These are phyloP conservation scores for Eucalyptus globulus DNA, from an alignment of 345 rosid genomes.

Conservation along the genomic window DNA sequence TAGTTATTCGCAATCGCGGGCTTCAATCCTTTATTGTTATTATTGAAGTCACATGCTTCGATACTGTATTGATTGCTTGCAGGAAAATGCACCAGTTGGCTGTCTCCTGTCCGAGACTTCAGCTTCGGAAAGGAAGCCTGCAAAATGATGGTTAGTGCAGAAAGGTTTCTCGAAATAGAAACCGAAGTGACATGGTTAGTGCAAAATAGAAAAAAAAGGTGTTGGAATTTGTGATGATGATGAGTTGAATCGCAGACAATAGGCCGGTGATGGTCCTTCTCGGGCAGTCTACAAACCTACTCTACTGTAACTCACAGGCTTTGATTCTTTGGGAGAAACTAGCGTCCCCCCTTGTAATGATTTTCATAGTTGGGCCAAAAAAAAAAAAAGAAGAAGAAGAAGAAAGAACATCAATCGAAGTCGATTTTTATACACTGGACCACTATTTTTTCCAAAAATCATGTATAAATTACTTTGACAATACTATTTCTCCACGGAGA, in stretches of 20 bases:
- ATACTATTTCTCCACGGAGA: background rate
- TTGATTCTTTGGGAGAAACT: background rate
- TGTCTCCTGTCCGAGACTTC: background rate
- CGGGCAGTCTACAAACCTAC: background rate
- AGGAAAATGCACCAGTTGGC: background rate
- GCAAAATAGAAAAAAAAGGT: background rate
- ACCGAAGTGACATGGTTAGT: background rate
- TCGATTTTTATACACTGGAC: background rate
- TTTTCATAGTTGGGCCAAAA: background rate
- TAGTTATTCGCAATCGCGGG: background rate
- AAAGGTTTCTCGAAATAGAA: background rate
- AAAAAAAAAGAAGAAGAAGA: background rate
- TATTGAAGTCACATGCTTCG: background rate
- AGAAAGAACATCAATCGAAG: background rate
- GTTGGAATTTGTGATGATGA: background rate
- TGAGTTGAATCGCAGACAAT: background rate
- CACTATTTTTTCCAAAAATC: background rate
- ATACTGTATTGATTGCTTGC: background rate
- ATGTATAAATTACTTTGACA: background rate
- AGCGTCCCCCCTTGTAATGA: background rate
- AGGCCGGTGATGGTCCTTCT: background rate
- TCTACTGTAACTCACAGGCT: background rate
- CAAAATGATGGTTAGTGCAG: background rate
- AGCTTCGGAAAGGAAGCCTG: background rate
- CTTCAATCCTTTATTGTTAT: background rate